Percentiles rank a stretch among this genome's conserved stretches.
phyloP scores from a whole-genome alignment of 2,329 filamentous ascomycete genomes.

The Gaeumannomyces tritici region DNA sequence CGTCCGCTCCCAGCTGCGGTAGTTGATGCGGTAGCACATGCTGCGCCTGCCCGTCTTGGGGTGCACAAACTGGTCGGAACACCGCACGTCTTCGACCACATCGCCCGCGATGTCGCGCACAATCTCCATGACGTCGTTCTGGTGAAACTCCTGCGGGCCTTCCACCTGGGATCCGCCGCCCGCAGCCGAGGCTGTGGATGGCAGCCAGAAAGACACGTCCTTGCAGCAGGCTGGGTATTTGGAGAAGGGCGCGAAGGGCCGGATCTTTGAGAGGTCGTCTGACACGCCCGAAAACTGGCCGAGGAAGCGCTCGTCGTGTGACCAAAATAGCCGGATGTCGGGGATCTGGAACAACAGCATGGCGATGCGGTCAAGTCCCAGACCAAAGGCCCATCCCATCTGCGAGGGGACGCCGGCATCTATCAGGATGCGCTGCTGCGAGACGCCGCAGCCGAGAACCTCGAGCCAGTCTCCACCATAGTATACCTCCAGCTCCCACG shows the following conservation, averaged over 20 bases:
- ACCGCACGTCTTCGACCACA: slow-evolving; percentile 74
- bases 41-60: slow-evolving; percentile 76
- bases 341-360: slow-evolving; percentile 97
- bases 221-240: slow-evolving; percentile 84
- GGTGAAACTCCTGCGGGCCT: slow-evolving; percentile 57
- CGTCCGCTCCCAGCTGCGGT: slow-evolving; percentile 84
- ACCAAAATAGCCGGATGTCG: slow-evolving; percentile 97
- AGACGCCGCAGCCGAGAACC: slow-evolving; percentile 84
- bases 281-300: slow-evolving; percentile 65
- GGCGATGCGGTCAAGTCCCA: slow-evolving; percentile 88
- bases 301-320: slow-evolving; percentile 73
- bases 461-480: slow-evolving; percentile 95
- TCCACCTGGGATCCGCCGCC: slow-evolving; percentile 29
- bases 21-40: slow-evolving; percentile 87
- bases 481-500: slow-evolving; percentile 93
- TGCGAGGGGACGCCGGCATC: slow-evolving; percentile 66
- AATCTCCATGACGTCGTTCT: slow-evolving; percentile 96
- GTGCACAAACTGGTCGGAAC: slow-evolving; percentile 82
- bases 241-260: slow-evolving; percentile 76
- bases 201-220: slow-evolving; percentile 91
- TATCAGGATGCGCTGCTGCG: slow-evolving; percentile 71
- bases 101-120: slow-evolving; percentile 77
- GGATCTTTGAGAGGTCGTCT: slow-evolving; percentile 35
- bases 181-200: slow-evolving; percentile 30
- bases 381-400: slow-evolving; percentile 90